These are phyloP conservation scores for Malbranchea zuffiana DNA, from an alignment of 2,329 filamentous ascomycete species.

Conservation along the genomic window DNA sequence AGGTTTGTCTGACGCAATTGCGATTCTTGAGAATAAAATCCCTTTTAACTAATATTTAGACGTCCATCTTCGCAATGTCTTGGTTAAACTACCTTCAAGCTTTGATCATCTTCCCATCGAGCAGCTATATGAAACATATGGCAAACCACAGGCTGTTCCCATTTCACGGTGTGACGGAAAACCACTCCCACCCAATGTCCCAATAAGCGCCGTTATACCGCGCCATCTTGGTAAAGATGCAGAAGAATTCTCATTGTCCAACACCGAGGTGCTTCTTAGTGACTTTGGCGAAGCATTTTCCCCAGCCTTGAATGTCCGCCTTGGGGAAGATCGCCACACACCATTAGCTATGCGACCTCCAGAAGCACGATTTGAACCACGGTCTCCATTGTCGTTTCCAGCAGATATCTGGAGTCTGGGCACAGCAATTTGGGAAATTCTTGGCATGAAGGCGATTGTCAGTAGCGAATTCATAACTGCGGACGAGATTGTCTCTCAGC, in stretches of 20 bases:
- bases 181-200: slow-evolving; percentile 18
- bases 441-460: slow-evolving; percentile 20
- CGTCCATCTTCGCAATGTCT: slow-evolving; percentile 18
- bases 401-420: slow-evolving; percentile 23
- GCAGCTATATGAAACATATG: slow-evolving; percentile 20
- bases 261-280: slow-evolving; percentile 20
- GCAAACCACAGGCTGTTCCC: slow-evolving; percentile 16
- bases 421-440: slow-evolving; percentile 21
- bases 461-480: slow-evolving; percentile 7
- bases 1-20: slow-evolving; percentile 12
- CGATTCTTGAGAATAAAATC: background rate
- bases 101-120: slow-evolving; percentile 17
- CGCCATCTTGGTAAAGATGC: slow-evolving; percentile 19
- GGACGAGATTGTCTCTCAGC: slow-evolving; percentile 11
- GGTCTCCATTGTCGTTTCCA: slow-evolving; percentile 16
- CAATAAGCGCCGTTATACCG: slow-evolving; percentile 15
- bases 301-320: slow-evolving; percentile 16
- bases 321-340: slow-evolving; percentile 18
- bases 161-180: slow-evolving; percentile 14
- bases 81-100: slow-evolving; percentile 13
- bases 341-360: slow-evolving; percentile 17
- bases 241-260: slow-evolving; percentile 17
- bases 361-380: slow-evolving; percentile 19
- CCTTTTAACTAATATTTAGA: slow-evolving; percentile 11
- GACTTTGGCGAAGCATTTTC: slow-evolving; percentile 27